A percentile compares a stretch with the other conserved stretches of the same genome.
Evolutionary conservation across 2,329 filamentous ascomycete species (phyloP).

Genomic region (Aspergillus hortae): DNA sequence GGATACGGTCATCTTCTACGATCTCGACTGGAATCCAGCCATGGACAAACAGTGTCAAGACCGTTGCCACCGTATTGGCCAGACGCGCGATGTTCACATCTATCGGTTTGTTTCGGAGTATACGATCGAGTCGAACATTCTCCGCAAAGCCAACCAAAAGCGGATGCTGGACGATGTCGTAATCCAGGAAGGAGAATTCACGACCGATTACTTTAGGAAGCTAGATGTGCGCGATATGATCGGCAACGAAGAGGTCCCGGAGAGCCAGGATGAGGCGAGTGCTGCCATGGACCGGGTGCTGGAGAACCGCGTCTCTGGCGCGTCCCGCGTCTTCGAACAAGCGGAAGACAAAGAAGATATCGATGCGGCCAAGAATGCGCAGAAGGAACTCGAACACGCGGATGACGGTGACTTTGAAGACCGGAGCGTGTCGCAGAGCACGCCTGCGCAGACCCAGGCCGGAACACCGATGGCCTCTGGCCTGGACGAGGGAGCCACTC

Average conservation of each 20-base stretch:
- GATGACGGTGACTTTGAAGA: slow-evolving; percentile 84
- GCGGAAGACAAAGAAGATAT: slow-evolving; percentile 93
- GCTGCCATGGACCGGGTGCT: slow-evolving; percentile 84
- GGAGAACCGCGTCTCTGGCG: slow-evolving; percentile 61
- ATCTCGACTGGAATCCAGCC: slow-evolving; percentile 98
- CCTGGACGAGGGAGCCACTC: slow-evolving; percentile 27
- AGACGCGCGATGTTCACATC: slow-evolving; percentile 96
- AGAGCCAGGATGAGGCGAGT: slow-evolving; percentile 68
- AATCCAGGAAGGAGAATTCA: slow-evolving; percentile 97
- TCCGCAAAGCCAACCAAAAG: slow-evolving; percentile 95
- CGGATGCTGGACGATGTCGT: slow-evolving; percentile 97
- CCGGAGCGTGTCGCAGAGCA: slow-evolving; percentile 41
- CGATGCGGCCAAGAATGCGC: slow-evolving; percentile 77
- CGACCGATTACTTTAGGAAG: slow-evolving; percentile 90
- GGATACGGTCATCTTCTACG: slow-evolving; percentile 98
- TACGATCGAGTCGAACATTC: slow-evolving; percentile 96
- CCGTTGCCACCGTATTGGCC: slow-evolving; percentile 92
- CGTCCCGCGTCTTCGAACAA: slow-evolving; percentile 74
- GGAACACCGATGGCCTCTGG: slow-evolving; percentile 37
- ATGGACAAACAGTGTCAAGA: slow-evolving; percentile 99
- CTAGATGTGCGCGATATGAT: slow-evolving; percentile 67
- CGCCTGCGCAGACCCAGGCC: slow-evolving; percentile 31
- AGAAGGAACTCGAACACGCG: slow-evolving; percentile 79
- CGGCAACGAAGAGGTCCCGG: slow-evolving; percentile 52
- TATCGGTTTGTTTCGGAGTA: slow-evolving; percentile 91